Conservation (phyloP, 139 green algal genomes). For the Micromonas commoda region DNA sequence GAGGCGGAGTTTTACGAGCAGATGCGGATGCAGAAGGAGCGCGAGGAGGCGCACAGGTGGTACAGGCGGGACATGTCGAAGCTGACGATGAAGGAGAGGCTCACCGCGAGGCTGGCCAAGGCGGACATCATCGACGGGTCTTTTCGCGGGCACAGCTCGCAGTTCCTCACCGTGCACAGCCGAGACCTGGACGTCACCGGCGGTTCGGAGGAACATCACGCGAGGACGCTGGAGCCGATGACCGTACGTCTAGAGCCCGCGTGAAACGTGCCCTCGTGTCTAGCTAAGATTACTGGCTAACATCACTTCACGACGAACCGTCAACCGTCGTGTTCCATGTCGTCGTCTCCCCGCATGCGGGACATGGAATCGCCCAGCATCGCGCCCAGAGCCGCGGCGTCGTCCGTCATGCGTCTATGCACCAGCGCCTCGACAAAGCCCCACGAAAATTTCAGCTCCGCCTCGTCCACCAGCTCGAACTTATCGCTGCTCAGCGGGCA, state of each 20-base stretch:
- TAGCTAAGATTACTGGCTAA: too few relatives aligned
- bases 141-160: not conserved
- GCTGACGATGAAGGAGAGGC: conserved; percentile 31
- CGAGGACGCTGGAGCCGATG: too few relatives aligned
- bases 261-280: too few relatives aligned
- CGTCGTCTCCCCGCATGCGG: not conserved
- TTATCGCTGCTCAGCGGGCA: not conserved
- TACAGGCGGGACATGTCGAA: conserved; percentile 21
- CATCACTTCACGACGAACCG: too few relatives aligned
- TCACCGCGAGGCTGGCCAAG: too few relatives aligned
- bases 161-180: too few relatives aligned
- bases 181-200: too few relatives aligned
- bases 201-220: too few relatives aligned
- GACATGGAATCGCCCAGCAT: not conserved
- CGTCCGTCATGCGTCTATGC: not conserved
- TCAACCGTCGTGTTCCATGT: too few relatives aligned
- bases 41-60: not conserved
- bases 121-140: too few relatives aligned
- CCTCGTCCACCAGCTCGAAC: conserved; percentile 13
- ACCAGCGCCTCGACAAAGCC: conserved; percentile 12
- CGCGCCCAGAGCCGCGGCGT: not conserved
- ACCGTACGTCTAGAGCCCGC: too few relatives aligned
- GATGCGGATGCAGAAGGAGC: not conserved
- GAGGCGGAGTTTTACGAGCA: conserved; percentile 26
- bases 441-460: conserved; percentile 4